These are phyloP conservation scores for Rhizophagus prolifer DNA, from an alignment of 192 early-diverging fungal species.

Conservation along the genomic window DNA sequence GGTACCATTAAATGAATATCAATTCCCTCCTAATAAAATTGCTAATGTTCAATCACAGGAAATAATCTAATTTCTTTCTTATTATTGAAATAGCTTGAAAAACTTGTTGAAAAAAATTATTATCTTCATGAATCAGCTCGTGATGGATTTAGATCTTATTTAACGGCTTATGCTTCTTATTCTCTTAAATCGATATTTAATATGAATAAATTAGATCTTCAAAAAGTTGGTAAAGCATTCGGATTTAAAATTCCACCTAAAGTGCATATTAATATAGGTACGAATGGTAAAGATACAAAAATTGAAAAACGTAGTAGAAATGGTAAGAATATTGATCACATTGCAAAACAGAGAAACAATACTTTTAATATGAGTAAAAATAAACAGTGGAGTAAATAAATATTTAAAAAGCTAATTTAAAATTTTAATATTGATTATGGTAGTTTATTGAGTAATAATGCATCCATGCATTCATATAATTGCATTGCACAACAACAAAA, in stretches of 20 bases:
- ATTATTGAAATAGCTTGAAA: constrained; percentile 69
- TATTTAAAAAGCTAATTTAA: not conserved
- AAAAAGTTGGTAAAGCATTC: constrained; percentile 90
- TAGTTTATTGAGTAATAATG: too few species aligned
- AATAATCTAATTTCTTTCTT: not conserved
- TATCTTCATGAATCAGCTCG: constrained; percentile 95
- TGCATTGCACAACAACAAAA: not conserved
- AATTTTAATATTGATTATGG: too few species aligned
- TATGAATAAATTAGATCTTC: constrained; percentile 86
- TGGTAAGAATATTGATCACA: constrained; percentile 4
- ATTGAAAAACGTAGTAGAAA: not conserved
- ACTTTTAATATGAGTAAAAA: not conserved
- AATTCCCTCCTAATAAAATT: constrained; percentile 93
- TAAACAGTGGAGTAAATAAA: constrained; percentile 23
- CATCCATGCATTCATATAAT: too few species aligned
- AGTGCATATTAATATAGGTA: constrained; percentile 72
- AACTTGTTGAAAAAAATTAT: constrained; percentile 96
- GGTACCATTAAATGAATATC: constrained; percentile 98
- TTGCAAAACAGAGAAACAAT: constrained; percentile 17
- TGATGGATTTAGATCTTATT: constrained; percentile 95
- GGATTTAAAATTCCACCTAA: constrained; percentile 95
- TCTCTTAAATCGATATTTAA: constrained; percentile 96
- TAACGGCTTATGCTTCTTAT: constrained; percentile 94
- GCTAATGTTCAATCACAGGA: constrained; percentile 91
- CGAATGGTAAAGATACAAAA: constrained; percentile 21